Evolutionary conservation across 441 rosid genomes (phyloP).

Genomic region (Adansonia grandidieri): DNA sequence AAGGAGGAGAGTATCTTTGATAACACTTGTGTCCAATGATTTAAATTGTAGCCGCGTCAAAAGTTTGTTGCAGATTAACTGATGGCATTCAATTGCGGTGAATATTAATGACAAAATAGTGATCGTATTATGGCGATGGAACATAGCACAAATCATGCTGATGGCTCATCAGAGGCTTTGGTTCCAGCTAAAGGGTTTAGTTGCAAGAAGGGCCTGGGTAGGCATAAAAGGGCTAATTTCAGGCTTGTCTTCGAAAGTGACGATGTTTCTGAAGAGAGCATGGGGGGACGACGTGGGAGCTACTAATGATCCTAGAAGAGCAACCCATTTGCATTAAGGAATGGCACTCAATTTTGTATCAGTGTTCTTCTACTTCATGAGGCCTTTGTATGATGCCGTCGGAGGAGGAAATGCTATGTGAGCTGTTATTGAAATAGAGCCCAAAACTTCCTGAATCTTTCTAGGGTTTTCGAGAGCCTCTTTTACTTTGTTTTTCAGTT

Average conservation of each 20-base stretch:
- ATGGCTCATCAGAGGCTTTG: constrained; percentile 46
- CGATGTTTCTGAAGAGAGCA: constrained; percentile 45
- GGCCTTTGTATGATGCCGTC: constrained; percentile 46
- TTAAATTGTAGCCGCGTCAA: too few species aligned
- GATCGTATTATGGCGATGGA: constrained; percentile 29
- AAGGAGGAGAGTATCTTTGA: not conserved
- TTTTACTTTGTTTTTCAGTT: not conserved
- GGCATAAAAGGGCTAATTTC: constrained; percentile 27
- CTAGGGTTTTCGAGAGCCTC: constrained; percentile 30
- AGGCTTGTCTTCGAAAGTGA: constrained; percentile 21
- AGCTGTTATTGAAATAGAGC: constrained; percentile 37
- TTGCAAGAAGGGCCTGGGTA: constrained; percentile 32
- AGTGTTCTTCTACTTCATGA: constrained; percentile 44
- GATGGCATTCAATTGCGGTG: too few species aligned
- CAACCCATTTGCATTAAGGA: constrained; percentile 44
- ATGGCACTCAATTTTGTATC: constrained; percentile 45
- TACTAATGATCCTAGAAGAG: constrained; percentile 41
- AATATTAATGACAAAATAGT: too few species aligned
- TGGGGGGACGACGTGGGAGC: constrained; percentile 48
- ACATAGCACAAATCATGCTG: too few species aligned
- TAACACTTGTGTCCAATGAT: not conserved
- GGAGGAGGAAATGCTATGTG: constrained; percentile 51
- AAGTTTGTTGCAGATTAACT: too few species aligned
- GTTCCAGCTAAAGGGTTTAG: constrained; percentile 35
- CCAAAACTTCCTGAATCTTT: not conserved